phyloP scores from a whole-genome alignment of 2,329 filamentous ascomycete species.

The Penicillium sp. region DNA sequence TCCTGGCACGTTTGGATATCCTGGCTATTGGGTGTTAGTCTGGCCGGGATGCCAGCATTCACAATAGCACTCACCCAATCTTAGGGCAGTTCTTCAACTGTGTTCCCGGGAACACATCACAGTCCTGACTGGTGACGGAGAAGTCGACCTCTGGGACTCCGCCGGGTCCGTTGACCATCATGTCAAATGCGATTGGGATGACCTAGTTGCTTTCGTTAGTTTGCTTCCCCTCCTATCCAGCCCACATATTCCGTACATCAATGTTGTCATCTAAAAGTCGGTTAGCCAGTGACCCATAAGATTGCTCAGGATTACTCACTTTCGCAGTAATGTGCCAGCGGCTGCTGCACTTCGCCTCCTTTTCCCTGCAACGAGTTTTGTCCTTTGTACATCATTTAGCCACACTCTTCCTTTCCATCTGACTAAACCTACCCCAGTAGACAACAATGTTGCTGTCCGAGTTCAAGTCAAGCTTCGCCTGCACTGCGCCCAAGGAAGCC shows the following conservation, averaged over 20 bases:
- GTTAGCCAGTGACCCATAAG: conserved; percentile 11
- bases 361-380: conserved; percentile 60
- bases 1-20: conserved; percentile 62
- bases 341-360: conserved; percentile 52
- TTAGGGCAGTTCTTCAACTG: conserved; percentile 62
- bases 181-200: conserved; percentile 65
- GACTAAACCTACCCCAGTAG: conserved; percentile 58
- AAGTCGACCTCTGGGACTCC: conserved; percentile 60
- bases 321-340: conserved; percentile 60
- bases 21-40: conserved; percentile 29
- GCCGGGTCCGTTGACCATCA: conserved; percentile 54
- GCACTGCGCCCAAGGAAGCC: conserved; percentile 31
- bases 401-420: background rate
- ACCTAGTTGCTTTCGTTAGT: conserved; percentile 44
- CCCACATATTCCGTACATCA: conserved; percentile 10
- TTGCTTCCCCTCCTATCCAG: rapidly evolving
- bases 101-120: conserved; percentile 59
- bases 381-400: conserved; percentile 31
- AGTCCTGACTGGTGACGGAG: conserved; percentile 63
- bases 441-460: conserved; percentile 59
- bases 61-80: conserved; percentile 55
- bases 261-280: conserved; percentile 22
- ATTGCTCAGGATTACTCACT: conserved; percentile 42
- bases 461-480: conserved; percentile 46
- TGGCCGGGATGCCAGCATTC: conserved; percentile 4